phyloP scores from a whole-genome alignment of 768 basidiomycete species.

The Pisolithus albus region DNA sequence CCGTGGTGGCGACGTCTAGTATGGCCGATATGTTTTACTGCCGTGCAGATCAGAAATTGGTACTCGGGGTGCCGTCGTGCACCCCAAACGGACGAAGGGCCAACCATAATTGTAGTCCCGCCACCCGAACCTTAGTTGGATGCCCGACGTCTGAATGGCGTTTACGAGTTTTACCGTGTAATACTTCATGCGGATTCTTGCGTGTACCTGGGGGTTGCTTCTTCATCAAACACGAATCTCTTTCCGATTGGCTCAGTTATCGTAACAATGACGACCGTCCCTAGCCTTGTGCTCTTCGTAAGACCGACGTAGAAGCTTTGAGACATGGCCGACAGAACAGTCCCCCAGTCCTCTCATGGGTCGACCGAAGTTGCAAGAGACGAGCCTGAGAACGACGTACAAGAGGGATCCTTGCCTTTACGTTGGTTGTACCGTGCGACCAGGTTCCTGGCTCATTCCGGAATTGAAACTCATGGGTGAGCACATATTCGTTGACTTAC shows the following conservation, averaged over 20 bases:
- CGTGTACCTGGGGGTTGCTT: not conserved
- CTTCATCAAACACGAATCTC: no score
- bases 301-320: no score
- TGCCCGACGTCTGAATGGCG: not conserved
- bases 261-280: no score
- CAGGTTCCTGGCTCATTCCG: constrained; percentile 26
- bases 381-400: not conserved
- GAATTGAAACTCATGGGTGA: constrained; percentile 38
- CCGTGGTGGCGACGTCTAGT: constrained; percentile 7
- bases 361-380: not conserved
- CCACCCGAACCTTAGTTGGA: not conserved
- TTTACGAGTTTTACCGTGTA: not conserved
- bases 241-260: no score
- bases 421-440: constrained; percentile 19
- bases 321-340: no score
- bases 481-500: constrained; percentile 1
- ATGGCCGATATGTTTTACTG: constrained; percentile 16
- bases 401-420: not conserved
- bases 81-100: not conserved
- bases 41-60: not conserved
- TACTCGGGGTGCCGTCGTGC: not conserved
- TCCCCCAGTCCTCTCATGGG: no score
- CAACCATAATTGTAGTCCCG: not conserved
- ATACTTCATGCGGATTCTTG: not conserved
- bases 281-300: no score